phyloP scores from a whole-genome alignment of 176 grass and related monocot species.

The Raddia guianensis region DNA sequence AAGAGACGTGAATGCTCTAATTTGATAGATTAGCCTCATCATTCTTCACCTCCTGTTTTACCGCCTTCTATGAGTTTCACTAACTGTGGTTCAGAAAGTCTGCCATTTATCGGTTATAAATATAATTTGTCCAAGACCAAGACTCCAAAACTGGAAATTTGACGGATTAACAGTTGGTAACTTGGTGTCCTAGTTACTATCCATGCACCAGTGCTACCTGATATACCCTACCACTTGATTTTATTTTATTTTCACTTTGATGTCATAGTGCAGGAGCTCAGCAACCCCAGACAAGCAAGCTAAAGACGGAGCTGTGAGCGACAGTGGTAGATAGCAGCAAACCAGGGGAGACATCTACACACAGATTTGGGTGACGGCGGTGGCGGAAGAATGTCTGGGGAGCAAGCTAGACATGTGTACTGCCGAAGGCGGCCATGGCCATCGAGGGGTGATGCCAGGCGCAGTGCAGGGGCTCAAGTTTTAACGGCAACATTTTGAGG shows the following conservation, averaged over 20 bases:
- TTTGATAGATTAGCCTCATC: too few species aligned
- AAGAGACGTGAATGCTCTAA: too few species aligned
- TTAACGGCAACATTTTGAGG: conserved; percentile 25
- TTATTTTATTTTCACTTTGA: neutral
- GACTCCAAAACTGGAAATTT: neutral
- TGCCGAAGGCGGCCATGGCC: neutral
- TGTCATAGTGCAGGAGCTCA: conserved; percentile 39
- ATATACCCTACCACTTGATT: conserved; percentile 5
- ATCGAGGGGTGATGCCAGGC: conserved; percentile 5
- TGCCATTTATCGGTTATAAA: neutral
- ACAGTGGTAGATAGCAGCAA: conserved; percentile 25
- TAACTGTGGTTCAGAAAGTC: neutral
- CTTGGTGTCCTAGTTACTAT: neutral
- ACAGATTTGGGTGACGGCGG: neutral
- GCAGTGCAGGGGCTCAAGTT: conserved; percentile 6
- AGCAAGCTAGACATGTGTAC: neutral
- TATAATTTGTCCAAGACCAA: neutral
- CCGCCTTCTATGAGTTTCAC: neutral
- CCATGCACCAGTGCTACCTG: neutral
- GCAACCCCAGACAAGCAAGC: conserved; percentile 43
- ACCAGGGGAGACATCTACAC: conserved; percentile 25
- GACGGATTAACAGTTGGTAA: neutral
- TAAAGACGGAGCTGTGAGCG: conserved; percentile 61
- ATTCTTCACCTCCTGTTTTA: neutral
- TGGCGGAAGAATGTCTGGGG: conserved; percentile 7